A percentile compares a stretch with the other conserved stretches of the same genome.
These are phyloP conservation scores for Aspergillus steynii DNA, from an alignment of 495 filamentous ascomycete species.

Conservation along the genomic window DNA sequence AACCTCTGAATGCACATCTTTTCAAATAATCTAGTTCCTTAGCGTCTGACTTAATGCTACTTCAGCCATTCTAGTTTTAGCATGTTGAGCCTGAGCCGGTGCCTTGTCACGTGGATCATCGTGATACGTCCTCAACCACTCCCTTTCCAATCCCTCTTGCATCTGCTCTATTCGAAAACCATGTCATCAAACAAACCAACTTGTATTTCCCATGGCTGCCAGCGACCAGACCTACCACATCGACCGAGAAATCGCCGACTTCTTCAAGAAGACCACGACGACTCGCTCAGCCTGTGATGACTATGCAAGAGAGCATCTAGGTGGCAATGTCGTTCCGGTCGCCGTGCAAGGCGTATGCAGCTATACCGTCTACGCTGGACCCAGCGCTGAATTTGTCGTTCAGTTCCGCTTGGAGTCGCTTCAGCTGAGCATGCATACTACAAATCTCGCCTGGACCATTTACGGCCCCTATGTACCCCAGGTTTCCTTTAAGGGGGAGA, in stretches of 20 bases:
- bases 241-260: constrained; percentile 35
- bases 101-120: too few species aligned
- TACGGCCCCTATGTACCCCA: constrained; percentile 33
- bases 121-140: too few species aligned
- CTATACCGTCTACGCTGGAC: constrained; percentile 46
- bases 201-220: constrained; percentile 1
- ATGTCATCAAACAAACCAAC: too few species aligned
- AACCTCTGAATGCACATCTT: too few species aligned
- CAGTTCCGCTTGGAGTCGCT: constrained; percentile 44
- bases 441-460: constrained; percentile 29
- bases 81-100: too few species aligned
- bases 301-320: constrained; percentile 31
- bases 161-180: too few species aligned
- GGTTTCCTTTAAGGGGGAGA: constrained; percentile 34
- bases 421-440: constrained; percentile 28
- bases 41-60: too few species aligned
- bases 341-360: constrained; percentile 42
- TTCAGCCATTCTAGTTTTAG: too few species aligned
- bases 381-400: constrained; percentile 35
- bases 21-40: too few species aligned
- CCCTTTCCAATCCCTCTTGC: too few species aligned
- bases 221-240: constrained; percentile 35
- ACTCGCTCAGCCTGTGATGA: constrained; percentile 36
- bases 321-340: constrained; percentile 35
- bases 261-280: constrained; percentile 39